Evolutionary conservation across 352 stramenopile species (phyloP).

Genomic region (Phytophthora uliginosa): DNA sequence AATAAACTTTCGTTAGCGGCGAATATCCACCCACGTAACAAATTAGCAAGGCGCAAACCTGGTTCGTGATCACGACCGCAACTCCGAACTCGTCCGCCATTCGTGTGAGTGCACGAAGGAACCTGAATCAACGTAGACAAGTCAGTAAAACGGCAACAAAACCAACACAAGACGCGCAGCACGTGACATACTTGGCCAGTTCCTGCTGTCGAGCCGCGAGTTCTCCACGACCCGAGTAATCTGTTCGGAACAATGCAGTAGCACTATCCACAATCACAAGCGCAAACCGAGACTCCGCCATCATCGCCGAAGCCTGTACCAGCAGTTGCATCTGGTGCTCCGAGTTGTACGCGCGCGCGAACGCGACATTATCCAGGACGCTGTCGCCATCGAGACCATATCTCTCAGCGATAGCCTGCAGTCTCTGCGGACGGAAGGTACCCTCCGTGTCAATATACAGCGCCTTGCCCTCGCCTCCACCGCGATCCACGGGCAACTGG

Average conservation of each 20-base stretch:
- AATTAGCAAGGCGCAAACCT: conserved; percentile 49
- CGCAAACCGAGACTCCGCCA: conserved; percentile 97
- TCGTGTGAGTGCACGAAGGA: conserved; percentile 97
- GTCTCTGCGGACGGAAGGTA: conserved; percentile 97
- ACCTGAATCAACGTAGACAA: conserved; percentile 66
- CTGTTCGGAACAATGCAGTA: conserved; percentile 98
- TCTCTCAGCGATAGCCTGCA: conserved; percentile 98
- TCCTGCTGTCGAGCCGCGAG: conserved; percentile 95
- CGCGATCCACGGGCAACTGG: conserved; percentile 97
- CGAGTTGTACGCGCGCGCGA: conserved; percentile 99
- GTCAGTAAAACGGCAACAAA: conserved; percentile 1
- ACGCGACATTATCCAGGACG: conserved; percentile 99
- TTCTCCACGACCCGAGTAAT: conserved; percentile 99
- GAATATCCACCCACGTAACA: not conserved
- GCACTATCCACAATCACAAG: conserved; percentile 98
- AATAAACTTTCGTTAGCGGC: not conserved
- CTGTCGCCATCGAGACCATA: conserved; percentile 97
- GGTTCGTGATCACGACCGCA: conserved; percentile 93
- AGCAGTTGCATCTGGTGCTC: conserved; percentile 99
- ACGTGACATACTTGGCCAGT: conserved; percentile 73
- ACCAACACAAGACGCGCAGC: not conserved
- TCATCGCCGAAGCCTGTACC: conserved; percentile 98
- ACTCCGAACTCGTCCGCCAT: conserved; percentile 99
- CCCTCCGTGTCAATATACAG: conserved; percentile 99
- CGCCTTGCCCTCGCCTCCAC: conserved; percentile 98